These are phyloP conservation scores for Paraconiothyrium sp. DNA, from an alignment of 2,329 filamentous ascomycete species.

Conservation along the genomic window DNA sequence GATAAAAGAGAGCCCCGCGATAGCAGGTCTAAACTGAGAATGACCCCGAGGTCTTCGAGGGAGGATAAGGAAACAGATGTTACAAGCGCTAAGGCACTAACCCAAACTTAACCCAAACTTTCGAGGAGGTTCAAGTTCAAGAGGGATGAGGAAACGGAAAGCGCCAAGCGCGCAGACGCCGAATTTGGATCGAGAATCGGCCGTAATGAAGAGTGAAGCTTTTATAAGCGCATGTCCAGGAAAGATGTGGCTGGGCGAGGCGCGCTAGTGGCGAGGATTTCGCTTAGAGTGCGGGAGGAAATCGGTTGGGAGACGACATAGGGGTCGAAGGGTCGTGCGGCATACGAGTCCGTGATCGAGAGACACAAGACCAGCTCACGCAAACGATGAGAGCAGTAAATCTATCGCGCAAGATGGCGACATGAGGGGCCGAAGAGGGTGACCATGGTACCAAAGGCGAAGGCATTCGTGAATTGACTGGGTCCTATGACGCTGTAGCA, in stretches of 20 bases:
- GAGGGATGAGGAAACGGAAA: background rate
- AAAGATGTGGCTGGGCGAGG: slow-evolving; percentile 19
- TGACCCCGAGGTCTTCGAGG: slow-evolving; percentile 1
- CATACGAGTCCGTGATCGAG: background rate
- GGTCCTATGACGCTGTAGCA: background rate
- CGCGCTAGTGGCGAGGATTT: slow-evolving; percentile 23
- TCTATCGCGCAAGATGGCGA: background rate
- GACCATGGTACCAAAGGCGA: slow-evolving; percentile 19
- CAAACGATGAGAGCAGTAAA: background rate
- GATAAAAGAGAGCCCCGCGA: background rate
- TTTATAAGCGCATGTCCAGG: slow-evolving; percentile 13
- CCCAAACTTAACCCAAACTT: slow-evolving; percentile 15
- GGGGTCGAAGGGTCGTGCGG: slow-evolving; percentile 5
- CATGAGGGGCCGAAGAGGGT: slow-evolving; percentile 2
- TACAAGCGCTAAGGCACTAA: slow-evolving; percentile 23
- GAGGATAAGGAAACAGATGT: slow-evolving; percentile 12
- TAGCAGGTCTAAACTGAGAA: background rate
- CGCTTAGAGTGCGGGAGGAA: slow-evolving; percentile 20
- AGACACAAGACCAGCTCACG: background rate
- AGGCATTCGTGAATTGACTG: background rate
- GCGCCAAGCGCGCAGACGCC: slow-evolving; percentile 10
- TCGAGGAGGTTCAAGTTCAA: background rate
- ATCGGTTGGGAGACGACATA: slow-evolving; percentile 13
- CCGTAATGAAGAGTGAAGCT: slow-evolving; percentile 9
- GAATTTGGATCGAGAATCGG: slow-evolving; percentile 10